phyloP scores from a whole-genome alignment of 495 filamentous ascomycete genomes.

The Annulohypoxylon moriforme region DNA sequence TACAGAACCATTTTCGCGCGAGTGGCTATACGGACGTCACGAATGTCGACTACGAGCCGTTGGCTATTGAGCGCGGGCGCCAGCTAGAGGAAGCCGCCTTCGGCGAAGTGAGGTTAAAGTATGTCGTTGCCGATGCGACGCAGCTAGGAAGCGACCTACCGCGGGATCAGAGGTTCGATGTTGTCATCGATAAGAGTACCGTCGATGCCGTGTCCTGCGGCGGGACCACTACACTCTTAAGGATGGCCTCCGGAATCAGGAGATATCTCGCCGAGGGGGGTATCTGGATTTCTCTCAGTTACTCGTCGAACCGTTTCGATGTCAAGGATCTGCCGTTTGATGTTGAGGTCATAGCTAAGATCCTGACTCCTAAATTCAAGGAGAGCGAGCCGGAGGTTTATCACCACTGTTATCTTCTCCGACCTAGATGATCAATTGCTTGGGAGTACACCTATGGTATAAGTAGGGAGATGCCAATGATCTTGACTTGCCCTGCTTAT shows the following conservation, averaged over 20 bases:
- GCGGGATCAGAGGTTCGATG: constrained; percentile 28
- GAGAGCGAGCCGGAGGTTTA: constrained; percentile 54
- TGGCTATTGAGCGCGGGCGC: constrained; percentile 51
- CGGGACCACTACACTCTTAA: constrained; percentile 40
- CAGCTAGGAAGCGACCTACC: constrained; percentile 31
- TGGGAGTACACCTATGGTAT: background rate
- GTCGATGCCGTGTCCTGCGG: constrained; percentile 56
- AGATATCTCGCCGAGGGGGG: constrained; percentile 44
- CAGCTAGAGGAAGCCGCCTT: constrained; percentile 48
- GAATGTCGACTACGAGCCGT: constrained; percentile 57
- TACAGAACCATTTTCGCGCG: constrained; percentile 51
- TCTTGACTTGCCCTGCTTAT: background rate
- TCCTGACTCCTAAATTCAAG: constrained; percentile 49
- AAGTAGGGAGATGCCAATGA: background rate
- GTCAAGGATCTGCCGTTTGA: constrained; percentile 47
- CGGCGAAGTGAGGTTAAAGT: constrained; percentile 51
- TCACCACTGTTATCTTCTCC: constrained; percentile 52
- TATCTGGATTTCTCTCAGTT: constrained; percentile 57
- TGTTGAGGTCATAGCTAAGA: constrained; percentile 48
- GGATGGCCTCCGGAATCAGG: constrained; percentile 46
- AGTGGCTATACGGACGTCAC: constrained; percentile 50
- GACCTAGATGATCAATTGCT: constrained; percentile 35
- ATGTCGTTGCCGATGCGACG: constrained; percentile 53
- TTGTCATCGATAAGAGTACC: constrained; percentile 58
- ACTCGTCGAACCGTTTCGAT: constrained; percentile 50